These are phyloP conservation scores for Fallopia convolvulus DNA, from an alignment of 148 eudicot species.

Conservation along the genomic window DNA sequence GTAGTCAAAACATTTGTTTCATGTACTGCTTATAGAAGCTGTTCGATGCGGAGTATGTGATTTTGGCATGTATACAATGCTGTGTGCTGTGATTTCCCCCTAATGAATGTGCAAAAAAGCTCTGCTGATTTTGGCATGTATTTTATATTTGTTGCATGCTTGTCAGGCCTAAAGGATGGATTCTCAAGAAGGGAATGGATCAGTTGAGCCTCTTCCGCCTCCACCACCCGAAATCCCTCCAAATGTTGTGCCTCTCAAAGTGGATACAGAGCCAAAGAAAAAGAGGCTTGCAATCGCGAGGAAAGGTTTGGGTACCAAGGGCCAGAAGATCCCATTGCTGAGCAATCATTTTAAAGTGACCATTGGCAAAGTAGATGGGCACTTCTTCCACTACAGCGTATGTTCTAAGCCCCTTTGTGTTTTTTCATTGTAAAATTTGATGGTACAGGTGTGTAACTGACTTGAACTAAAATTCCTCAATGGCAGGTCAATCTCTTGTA, in stretches of 20 bases:
- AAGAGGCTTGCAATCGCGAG: slow-evolving; percentile 71
- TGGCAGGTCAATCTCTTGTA: slow-evolving; percentile 64
- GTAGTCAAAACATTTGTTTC: background rate
- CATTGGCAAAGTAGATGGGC: slow-evolving; percentile 54
- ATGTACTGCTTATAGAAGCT: background rate
- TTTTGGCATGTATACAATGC: no score
- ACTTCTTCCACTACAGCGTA: slow-evolving; percentile 89
- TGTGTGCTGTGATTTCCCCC: no score
- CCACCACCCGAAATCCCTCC: slow-evolving; percentile 51
- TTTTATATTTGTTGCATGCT: background rate
- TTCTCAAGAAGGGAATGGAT: slow-evolving; percentile 21
- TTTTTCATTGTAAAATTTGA: background rate
- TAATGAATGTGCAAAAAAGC: no score
- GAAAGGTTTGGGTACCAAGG: slow-evolving; percentile 58
- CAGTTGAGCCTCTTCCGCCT: slow-evolving; percentile 34
- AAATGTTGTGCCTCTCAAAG: slow-evolving; percentile 20
- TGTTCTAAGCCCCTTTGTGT: background rate
- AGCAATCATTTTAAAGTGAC: slow-evolving; percentile 90
- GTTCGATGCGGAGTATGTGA: background rate
- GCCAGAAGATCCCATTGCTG: slow-evolving; percentile 51
- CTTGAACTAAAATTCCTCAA: background rate
- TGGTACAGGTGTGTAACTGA: background rate
- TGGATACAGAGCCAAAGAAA: slow-evolving; percentile 30
- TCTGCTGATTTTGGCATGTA: background rate
- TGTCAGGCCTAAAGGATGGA: background rate